Base-by-base conservation (phyloP, 1,284 basidiomycete species). In the Uromyces viciae-fabae region DNA sequence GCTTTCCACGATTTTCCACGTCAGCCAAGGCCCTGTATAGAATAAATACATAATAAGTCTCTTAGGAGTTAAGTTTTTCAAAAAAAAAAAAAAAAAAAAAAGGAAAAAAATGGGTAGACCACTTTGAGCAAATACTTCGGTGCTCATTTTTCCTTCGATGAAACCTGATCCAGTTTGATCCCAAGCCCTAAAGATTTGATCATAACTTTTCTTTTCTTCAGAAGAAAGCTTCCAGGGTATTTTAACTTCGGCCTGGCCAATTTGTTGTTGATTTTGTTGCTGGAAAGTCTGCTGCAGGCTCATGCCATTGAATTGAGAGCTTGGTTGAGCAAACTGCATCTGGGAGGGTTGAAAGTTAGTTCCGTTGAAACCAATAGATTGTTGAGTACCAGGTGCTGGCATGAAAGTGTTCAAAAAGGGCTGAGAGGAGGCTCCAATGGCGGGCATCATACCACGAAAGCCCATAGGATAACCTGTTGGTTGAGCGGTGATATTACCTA, bases 171-270 rank as follows among this genome's bases (percentile, higher is more conserved):
- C 90, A 58, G 90, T 89, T 0, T 90, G 87, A 86, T 98, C 96
- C 97, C 96, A 99, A 36, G 94, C 93, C 81, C 96, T 89, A 88
- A 99, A 99, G 85, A 98, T 96, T 85, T 93, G 90, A 86, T 98
- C 94, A 85, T 99, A 99, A 84, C 92, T 92, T 88, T 98, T 98
- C 89, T 95, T 95, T 88, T 99, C 96, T 52, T 91, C 90, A 86
- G 93, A 93, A 28, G 91, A 91, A 80, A 98, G 88, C 0, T 91
- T 90, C 96, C 97, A 99, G 0, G 94, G 91, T 33, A 98, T 89
- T 84, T 91, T 91, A 31, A 93, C 93, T 19, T 91, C 88, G 1
- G 90, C 87, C 46, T 90, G 90, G 0, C 92, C 91, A 7, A 91
- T 89, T 81, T 91, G 89, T 75, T 90, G 87, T 86, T 93, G 91